Conservation (phyloP, 176 grass and related monocot species). For the Eleusine indica region DNA sequence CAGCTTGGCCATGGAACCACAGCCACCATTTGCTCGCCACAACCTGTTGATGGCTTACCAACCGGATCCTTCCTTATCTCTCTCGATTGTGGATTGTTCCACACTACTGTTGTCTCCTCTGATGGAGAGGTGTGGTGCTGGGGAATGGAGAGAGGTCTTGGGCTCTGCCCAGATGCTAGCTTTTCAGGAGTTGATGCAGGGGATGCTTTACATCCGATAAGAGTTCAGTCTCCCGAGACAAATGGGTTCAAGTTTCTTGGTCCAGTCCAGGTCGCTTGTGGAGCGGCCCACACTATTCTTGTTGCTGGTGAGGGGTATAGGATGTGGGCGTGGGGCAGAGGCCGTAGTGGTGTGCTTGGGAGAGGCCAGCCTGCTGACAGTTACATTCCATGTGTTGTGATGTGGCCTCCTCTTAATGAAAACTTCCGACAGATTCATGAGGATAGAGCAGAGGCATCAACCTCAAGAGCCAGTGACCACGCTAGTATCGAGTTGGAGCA, state of each 20-base stretch:
- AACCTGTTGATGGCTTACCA: conserved; percentile 76
- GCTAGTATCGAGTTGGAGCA: conserved; percentile 52
- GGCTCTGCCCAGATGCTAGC: conserved; percentile 86
- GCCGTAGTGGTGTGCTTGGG: conserved; percentile 84
- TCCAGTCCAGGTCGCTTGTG: conserved; percentile 74
- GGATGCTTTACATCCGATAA: conserved; percentile 77
- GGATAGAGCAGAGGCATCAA: conserved; percentile 29
- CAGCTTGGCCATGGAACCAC: conserved; percentile 95
- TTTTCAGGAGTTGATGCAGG: conserved; percentile 82
- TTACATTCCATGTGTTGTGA: conserved; percentile 73
- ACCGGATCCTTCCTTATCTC: conserved; percentile 77
- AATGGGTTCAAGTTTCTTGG: conserved; percentile 73
- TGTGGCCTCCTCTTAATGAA: conserved; percentile 77
- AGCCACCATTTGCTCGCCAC: conserved; percentile 58
- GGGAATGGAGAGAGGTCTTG: conserved; percentile 98
- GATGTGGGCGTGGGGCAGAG: conserved; percentile 96
- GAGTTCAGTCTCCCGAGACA: conserved; percentile 74
- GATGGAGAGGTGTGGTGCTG: conserved; percentile 96
- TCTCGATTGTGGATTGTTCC: conserved; percentile 95
- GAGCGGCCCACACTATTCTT: conserved; percentile 97
- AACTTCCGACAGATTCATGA: conserved; percentile 48
- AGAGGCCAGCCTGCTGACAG: conserved; percentile 64
- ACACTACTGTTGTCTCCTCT: conserved; percentile 81
- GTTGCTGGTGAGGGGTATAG: conserved; percentile 88
- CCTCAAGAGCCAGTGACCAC: conserved; percentile 33